Conservation (phyloP, 2,329 filamentous ascomycete genomes). For the Nigrospora oryzae region DNA sequence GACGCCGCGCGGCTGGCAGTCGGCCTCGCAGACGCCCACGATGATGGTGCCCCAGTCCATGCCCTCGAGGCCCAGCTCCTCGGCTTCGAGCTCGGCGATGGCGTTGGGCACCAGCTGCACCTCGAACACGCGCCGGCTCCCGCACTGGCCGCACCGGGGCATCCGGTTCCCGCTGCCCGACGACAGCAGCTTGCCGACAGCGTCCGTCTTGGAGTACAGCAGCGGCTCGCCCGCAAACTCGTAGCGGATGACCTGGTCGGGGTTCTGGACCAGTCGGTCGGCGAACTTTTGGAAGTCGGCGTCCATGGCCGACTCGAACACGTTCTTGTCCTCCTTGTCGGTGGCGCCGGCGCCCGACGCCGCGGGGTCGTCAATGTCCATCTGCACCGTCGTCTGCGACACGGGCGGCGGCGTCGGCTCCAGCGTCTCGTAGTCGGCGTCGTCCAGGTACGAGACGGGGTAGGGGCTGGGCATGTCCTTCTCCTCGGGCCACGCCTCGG, state of each 20-base stretch:
- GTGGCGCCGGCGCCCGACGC: conserved; percentile 17
- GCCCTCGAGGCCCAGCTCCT: conserved; percentile 64
- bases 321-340: conserved; percentile 56
- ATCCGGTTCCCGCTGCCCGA: conserved; percentile 32
- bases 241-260: conserved; percentile 74
- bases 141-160: conserved; percentile 71
- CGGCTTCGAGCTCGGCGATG: conserved; percentile 79
- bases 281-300: conserved; percentile 74
- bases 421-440: conserved; percentile 87
- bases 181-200: conserved; percentile 57
- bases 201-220: conserved; percentile 72
- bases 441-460: conserved; percentile 67
- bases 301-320: conserved; percentile 69
- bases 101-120: conserved; percentile 86
- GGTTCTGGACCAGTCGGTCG: conserved; percentile 69
- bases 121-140: conserved; percentile 72
- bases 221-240: conserved; percentile 67
- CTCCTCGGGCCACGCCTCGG: conserved; percentile 68
- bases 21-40: conserved; percentile 71
- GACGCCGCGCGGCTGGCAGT: conserved; percentile 60
- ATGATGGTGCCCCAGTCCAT: conserved; percentile 99
- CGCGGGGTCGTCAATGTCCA: conserved; percentile 35
- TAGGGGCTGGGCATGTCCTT: conserved; percentile 62
- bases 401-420: conserved; percentile 49
- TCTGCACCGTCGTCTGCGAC: conserved; percentile 37